These are phyloP conservation scores for Blastomyces parvus DNA, from an alignment of 2,329 filamentous ascomycete genomes.

Conservation along the genomic window DNA sequence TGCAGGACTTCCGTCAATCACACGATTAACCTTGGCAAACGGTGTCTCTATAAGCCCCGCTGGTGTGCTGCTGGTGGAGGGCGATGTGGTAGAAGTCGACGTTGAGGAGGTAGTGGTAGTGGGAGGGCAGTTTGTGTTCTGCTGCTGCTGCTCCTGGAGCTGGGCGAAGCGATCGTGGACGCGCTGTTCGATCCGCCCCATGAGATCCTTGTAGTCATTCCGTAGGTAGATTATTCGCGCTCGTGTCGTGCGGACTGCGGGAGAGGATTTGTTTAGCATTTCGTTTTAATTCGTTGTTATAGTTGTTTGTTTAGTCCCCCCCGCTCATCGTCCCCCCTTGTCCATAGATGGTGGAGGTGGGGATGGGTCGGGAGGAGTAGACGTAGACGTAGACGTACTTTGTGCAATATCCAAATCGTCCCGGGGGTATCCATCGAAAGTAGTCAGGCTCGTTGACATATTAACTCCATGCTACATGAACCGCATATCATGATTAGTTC, in stretches of 20 bases:
- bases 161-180: constrained; percentile 87
- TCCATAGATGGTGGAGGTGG: not conserved
- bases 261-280: constrained; percentile 6
- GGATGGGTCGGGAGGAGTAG: not conserved
- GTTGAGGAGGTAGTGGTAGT: not conserved
- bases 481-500: not conserved
- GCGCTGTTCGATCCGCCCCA: constrained; percentile 70
- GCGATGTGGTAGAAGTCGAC: constrained; percentile 13
- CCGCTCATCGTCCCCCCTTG: not conserved
- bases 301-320: not conserved
- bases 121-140: constrained; percentile 6
- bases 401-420: constrained; percentile 92
- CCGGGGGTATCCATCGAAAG: constrained; percentile 82
- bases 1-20: constrained; percentile 70
- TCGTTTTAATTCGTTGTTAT: not conserved
- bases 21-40: constrained; percentile 85
- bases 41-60: constrained; percentile 45
- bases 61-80: constrained; percentile 20
- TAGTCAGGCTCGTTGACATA: constrained; percentile 83
- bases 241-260: constrained; percentile 77
- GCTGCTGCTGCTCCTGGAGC: constrained; percentile 44
- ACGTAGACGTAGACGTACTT: constrained; percentile 46
- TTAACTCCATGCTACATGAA: constrained; percentile 70
- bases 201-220: constrained; percentile 88
- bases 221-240: constrained; percentile 78